Evolutionary conservation across 192 early-diverging fungal genomes (phyloP), one percentile per base, ranked within the genome.

Genomic region (Coemansia sp.): DNA sequence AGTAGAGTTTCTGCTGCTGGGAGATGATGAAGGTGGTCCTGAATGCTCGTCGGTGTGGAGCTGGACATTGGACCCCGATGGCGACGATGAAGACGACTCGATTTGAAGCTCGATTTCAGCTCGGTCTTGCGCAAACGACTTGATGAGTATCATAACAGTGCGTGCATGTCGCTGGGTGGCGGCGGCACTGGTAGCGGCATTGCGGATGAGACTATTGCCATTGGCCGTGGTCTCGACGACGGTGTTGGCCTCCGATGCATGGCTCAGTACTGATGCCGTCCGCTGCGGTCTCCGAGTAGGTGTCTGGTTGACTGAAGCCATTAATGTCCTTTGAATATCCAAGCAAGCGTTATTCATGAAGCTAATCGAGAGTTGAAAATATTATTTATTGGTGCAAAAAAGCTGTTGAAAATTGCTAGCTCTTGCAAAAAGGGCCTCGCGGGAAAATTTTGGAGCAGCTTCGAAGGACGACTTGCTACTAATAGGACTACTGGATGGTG

Each of bases 101-200:
- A n/a, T 31, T 12, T 60, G 53, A 0, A 9, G 41, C 31, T 34
- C 29, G 39, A 59, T 42, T 42, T 53, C 39, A 17, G 66, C 51
- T 11, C 58, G 23, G 67, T 68, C 67, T 17, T 59, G 67, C 2
- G 67, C 23, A 39, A 42, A 57, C 23, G 44, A 21, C 39, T 62
- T 69, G 2, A 69, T 4, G 29, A 59, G 57, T 29, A 69, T 62
- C 59, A 69, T 44, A 42, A 62, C 21, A 8, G 59, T 60, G 42
- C 67, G 67, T 11, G 6, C 25, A 25, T 41, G 34, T 11, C 23
- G 17, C 10, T 25, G 53, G 2, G 66, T 37, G 15, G 39, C 12
- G 19, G 66, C n/a, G 6, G 41, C 27, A 17, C n/a, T 12, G 55
- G 51, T 15, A 8, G 55, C 57, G 32, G 32, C 9, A 11, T 14